phyloP scores from a whole-genome alignment of 2,329 filamentous ascomycete genomes.

The Neonectria punicea region DNA sequence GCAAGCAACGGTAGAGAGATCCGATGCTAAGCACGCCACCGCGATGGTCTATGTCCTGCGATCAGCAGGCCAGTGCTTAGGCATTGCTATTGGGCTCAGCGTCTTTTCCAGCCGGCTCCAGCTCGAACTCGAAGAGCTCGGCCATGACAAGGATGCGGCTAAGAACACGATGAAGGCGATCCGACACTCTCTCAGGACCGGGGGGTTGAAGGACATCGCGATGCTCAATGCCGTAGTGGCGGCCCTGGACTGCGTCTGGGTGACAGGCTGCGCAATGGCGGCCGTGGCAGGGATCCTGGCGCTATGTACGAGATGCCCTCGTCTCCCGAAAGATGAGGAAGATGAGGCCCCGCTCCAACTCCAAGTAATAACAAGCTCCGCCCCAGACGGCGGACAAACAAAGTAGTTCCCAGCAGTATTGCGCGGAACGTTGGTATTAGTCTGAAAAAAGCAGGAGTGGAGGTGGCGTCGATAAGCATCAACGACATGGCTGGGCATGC shows the following conservation, averaged over 20 bases:
- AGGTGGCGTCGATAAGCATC: neutral
- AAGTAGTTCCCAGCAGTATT: neutral
- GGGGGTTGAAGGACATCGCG: slow-evolving; percentile 14
- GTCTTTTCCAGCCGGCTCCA: slow-evolving; percentile 40
- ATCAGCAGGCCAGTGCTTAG: slow-evolving; percentile 42
- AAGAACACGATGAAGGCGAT: slow-evolving; percentile 36
- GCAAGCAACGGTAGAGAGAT: slow-evolving; percentile 59
- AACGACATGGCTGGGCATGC: neutral
- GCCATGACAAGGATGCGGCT: slow-evolving; percentile 24
- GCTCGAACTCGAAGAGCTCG: slow-evolving; percentile 24
- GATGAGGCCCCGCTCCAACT: neutral
- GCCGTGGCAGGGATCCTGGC: slow-evolving; percentile 29
- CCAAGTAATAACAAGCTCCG: slow-evolving; percentile 6
- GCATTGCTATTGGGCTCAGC: slow-evolving; percentile 40
- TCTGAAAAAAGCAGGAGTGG: neutral
- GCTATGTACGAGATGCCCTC: slow-evolving; percentile 36
- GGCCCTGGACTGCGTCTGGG: slow-evolving; percentile 34
- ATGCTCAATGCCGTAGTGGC: slow-evolving; percentile 30
- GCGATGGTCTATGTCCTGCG: slow-evolving; percentile 42
- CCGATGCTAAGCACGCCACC: slow-evolving; percentile 38
- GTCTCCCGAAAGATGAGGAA: slow-evolving; percentile 25
- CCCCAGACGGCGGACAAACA: slow-evolving; percentile 11
- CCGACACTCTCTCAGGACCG: slow-evolving; percentile 31
- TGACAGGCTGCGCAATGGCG: slow-evolving; percentile 36
- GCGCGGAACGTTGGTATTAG: neutral